phyloP scores from a whole-genome alignment of 345 rosid species.

The Firmiana major region DNA sequence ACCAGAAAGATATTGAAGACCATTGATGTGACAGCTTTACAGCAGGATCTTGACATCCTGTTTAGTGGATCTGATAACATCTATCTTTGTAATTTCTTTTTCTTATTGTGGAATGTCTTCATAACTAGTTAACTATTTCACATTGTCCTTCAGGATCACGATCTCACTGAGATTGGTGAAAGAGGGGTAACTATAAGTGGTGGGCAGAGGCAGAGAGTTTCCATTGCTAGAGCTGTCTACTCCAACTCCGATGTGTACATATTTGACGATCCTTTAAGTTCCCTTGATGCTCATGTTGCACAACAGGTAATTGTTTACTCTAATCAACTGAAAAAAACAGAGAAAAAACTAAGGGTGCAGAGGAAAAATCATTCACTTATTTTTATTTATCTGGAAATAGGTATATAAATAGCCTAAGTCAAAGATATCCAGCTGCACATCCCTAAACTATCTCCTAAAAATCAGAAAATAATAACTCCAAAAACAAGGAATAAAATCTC shows the following conservation, averaged over 20 bases:
- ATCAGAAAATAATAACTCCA: no score
- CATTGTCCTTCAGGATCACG: conserved; percentile 72
- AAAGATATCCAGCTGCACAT: no score
- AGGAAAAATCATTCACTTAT: no score
- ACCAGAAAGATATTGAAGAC: conserved; percentile 61
- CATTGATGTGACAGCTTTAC: conserved; percentile 71
- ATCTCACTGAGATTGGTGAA: conserved; percentile 95
- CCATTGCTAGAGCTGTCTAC: conserved; percentile 98
- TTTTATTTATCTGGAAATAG: no score
- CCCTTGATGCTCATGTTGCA: conserved; percentile 91
- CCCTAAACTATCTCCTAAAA: no score
- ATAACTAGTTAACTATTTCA: conserved; percentile 12
- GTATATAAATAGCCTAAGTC: no score
- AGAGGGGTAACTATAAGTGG: conserved; percentile 99
- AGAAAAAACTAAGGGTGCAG: no score
- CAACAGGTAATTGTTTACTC: conserved; percentile 54
- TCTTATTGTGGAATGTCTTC: conserved; percentile 8
- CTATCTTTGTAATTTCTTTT: conserved; percentile 3
- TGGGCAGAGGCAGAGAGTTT: conserved; percentile 98
- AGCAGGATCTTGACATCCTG: conserved; percentile 84
- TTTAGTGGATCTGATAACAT: conserved; percentile 43
- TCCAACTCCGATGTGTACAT: conserved; percentile 84
- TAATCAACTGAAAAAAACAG: no score
- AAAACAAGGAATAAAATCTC: no score
- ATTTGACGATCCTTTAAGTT: conserved; percentile 97